Evolutionary conservation across 441 rosid genomes (phyloP), one percentile per base, ranked within the genome.

Genomic region (Macaranga tanarius): DNA sequence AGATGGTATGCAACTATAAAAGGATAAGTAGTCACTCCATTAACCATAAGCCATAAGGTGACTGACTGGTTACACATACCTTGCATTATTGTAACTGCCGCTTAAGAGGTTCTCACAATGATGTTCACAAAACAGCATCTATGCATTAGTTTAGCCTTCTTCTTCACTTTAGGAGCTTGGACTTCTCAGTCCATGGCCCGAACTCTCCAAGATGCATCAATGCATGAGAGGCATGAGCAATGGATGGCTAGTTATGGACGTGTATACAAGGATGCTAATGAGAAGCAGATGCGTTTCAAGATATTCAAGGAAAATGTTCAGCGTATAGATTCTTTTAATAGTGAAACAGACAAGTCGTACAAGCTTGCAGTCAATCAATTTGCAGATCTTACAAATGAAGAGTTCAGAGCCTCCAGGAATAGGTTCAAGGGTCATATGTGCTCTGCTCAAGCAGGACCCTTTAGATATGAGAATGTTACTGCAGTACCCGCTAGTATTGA

Each of bases 401-500:
- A 77, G 23, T 77, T 73, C 57, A 69, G 69, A 58, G 40, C 47
- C 5, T 11, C 67, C 1, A 26, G 74, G 26, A 77, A 77, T 13
- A 22, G 73, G 47, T 72, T 72, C 40, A 72, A 61, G 40, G 69
- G 76, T 16, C 73, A 51, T 67, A 54, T 52, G 58, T 60, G 73
- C 69, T 62, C 80, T 15, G 19, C 60, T 16, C 76, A 67, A 7
- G 25, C 42, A 19, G 70, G 74, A 0, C 62, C 67, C 13, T 77
- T 77, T 54, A 69, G 57, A 51, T 64, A 77, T 31, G 56, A 77
- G 5, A 77, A 62, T 51, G 67, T 47, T 15, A 57, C 55, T 45
- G 73, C 60, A 3, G 45, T 56, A 3, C 77, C 74, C 0, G 34
- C 70, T 47, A 54, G 38, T 0, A 77, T 87, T 65, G 95, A 91